A percentile compares a stretch with the other conserved stretches of the same genome.
phyloP scores from a whole-genome alignment of 495 filamentous ascomycete genomes.

The Aspergillus nanangensis region DNA sequence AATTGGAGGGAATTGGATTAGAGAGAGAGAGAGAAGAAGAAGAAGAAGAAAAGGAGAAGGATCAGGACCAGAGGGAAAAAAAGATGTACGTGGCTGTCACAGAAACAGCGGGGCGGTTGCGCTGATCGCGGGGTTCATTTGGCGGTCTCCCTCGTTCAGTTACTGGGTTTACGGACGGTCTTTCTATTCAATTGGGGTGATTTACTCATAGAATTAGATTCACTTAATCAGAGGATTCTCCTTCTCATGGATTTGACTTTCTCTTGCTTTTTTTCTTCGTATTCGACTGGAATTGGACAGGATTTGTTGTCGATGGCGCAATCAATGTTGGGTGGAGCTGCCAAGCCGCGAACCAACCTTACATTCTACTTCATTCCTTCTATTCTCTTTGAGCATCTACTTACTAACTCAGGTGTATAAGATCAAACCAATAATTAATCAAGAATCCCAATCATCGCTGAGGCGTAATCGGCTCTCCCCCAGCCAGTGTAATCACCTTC shows the following conservation, averaged over 20 bases:
- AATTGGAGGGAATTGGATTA: background rate
- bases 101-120: conserved; percentile 8
- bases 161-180: background rate
- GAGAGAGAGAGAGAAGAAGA: background rate
- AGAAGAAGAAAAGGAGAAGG: conserved; percentile 2
- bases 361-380: no score
- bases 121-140: conserved; percentile 13
- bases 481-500: conserved; percentile 67
- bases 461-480: background rate
- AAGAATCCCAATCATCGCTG: no score
- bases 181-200: background rate
- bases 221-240: no score
- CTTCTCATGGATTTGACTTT: no score
- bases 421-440: no score
- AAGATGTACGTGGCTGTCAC: conserved; percentile 1
- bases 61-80: no score
- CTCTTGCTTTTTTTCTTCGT: no score
- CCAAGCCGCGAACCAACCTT: no score
- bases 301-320: background rate
- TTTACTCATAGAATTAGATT: background rate
- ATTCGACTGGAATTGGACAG: no score
- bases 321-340: background rate
- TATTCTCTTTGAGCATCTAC: no score
- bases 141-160: background rate
- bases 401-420: no score